Percentiles rank a stretch among this genome's conserved stretches.
These are phyloP conservation scores for Rubia yunnanensis DNA, from an alignment of 257 asterid species.

Conservation along the genomic window DNA sequence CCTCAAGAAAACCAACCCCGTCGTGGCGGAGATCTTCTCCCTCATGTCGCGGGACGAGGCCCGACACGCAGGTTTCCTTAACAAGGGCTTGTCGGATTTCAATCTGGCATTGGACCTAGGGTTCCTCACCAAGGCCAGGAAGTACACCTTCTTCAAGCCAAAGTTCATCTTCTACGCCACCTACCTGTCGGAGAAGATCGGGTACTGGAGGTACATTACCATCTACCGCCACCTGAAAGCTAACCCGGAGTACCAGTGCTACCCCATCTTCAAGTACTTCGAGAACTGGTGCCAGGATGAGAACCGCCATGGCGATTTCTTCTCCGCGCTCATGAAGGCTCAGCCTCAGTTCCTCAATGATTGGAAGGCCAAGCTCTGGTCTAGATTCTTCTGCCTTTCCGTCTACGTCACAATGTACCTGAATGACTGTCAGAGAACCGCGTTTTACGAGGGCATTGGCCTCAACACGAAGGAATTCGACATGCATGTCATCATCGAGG, in stretches of 20 bases:
- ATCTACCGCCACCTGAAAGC: slow-evolving; percentile 89
- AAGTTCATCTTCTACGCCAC: slow-evolving; percentile 71
- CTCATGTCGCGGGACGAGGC: slow-evolving; percentile 97
- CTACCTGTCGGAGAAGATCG: slow-evolving; percentile 58
- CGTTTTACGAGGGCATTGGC: slow-evolving; percentile 89
- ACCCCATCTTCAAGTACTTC: slow-evolving; percentile 95
- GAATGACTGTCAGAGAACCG: slow-evolving; percentile 79
- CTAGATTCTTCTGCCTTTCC: slow-evolving; percentile 98
- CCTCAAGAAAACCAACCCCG: slow-evolving; percentile 95
- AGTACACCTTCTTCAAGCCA: slow-evolving; percentile 97
- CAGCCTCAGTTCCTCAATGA: slow-evolving; percentile 99
- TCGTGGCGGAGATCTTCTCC: slow-evolving; percentile 93
- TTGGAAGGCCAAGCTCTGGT: slow-evolving; percentile 99
- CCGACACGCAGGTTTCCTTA: slow-evolving; percentile 87
- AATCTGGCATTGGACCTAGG: slow-evolving; percentile 97
- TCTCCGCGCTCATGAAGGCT: slow-evolving; percentile 98
- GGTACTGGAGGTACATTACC: slow-evolving; percentile 99
- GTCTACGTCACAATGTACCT: slow-evolving; percentile 96
- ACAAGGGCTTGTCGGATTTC: slow-evolving; percentile 86
- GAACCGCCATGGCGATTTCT: slow-evolving; percentile 99
- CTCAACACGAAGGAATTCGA: slow-evolving; percentile 87
- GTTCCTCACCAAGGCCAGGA: slow-evolving; percentile 91
- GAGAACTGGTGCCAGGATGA: slow-evolving; percentile 99
- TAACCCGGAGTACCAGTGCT: slow-evolving; percentile 85
- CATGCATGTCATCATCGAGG: slow-evolving; percentile 99